These are phyloP conservation scores for Skeletonema marinoi DNA, from an alignment of 108 stramenopile species.

Conservation along the genomic window DNA sequence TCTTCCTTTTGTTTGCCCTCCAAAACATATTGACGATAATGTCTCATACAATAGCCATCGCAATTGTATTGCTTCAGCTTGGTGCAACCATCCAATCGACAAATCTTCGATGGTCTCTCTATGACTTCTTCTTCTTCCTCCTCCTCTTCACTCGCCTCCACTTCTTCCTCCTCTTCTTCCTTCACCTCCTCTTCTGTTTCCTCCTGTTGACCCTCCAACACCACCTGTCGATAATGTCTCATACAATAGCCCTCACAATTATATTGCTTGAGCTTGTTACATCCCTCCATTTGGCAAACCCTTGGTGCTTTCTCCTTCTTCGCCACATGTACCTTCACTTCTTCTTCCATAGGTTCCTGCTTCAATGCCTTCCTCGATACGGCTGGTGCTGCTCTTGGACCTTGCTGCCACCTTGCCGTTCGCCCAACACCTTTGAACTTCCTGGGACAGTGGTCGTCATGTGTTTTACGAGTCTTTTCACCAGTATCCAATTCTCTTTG, in stretches of 20 bases:
- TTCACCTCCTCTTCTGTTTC: background rate
- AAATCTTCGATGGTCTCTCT: conserved; percentile 15
- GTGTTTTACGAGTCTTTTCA: conserved; percentile 25
- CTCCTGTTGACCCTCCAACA: background rate
- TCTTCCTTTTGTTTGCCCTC: conserved; percentile 1
- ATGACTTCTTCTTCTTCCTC: conserved; percentile 22
- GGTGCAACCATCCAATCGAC: background rate
- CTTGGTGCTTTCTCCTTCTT: background rate
- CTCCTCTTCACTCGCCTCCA: conserved; percentile 20
- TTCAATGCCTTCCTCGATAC: background rate
- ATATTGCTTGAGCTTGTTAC: conserved; percentile 15
- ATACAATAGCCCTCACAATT: conserved; percentile 7
- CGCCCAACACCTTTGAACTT: conserved; percentile 18
- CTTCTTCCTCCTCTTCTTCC: conserved; percentile 26
- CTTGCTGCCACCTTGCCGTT: background rate
- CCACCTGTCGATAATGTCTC: background rate
- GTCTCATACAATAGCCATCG: conserved; percentile 9
- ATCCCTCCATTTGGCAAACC: background rate
- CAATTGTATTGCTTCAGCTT: conserved; percentile 4
- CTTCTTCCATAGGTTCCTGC: background rate
- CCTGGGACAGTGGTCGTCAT: conserved; percentile 23
- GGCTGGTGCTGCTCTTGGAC: background rate
- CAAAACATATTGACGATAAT: background rate
- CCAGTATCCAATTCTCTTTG: conserved; percentile 21
- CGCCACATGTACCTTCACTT: background rate